Conservation (phyloP, 805 yeast genomes). For the Candida sakaeoensis region DNA sequence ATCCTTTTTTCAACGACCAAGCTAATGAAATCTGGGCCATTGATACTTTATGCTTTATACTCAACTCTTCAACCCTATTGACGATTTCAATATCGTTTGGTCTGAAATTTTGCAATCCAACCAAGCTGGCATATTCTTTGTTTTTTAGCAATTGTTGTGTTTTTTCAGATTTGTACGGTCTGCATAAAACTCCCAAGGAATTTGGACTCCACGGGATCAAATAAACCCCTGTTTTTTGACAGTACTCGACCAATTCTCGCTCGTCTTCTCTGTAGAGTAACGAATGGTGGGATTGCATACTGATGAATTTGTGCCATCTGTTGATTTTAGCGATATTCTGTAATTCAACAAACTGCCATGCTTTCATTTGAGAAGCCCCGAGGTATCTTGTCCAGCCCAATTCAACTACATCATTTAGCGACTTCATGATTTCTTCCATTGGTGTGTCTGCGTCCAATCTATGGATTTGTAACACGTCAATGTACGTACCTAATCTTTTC, state of each 20-base stretch:
- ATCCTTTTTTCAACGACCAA: constrained; percentile 18
- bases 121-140: constrained; percentile 9
- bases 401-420: constrained; percentile 50
- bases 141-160: constrained; percentile 10
- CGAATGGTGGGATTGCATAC: constrained; percentile 57
- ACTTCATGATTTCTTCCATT: constrained; percentile 51
- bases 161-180: constrained; percentile 31
- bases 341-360: constrained; percentile 49
- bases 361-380: constrained; percentile 62
- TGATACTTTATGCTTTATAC: constrained; percentile 41
- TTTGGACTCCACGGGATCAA: constrained; percentile 60
- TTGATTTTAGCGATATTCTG: constrained; percentile 54
- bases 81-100: constrained; percentile 15
- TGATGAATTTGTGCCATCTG: constrained; percentile 56
- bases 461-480: constrained; percentile 57
- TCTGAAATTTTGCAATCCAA: constrained; percentile 12
- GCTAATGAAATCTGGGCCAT: constrained; percentile 36
- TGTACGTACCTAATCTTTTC: constrained; percentile 48
- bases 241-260: constrained; percentile 56
- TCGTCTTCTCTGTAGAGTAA: constrained; percentile 62
- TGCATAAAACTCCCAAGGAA: constrained; percentile 51
- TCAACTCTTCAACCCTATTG: constrained; percentile 49
- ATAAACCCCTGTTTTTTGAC: constrained; percentile 44
- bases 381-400: constrained; percentile 49
- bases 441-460: constrained; percentile 47